phyloP scores from a whole-genome alignment of 2,329 filamentous ascomycete genomes.

The Onygenales sp. region DNA sequence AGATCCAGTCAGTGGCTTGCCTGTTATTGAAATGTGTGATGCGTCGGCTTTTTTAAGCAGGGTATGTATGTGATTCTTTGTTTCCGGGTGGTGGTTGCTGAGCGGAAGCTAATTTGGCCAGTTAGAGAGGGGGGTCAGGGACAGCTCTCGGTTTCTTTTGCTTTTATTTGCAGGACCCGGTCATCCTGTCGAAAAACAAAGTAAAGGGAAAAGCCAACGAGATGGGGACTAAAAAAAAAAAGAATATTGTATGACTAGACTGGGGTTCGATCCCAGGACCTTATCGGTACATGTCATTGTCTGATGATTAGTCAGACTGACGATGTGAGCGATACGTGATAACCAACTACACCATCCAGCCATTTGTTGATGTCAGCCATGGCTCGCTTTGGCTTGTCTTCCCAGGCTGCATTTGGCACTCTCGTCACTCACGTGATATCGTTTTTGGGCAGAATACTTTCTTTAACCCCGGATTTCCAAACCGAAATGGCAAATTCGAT shows the following conservation, averaged over 20 bases:
- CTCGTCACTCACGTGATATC: not conserved
- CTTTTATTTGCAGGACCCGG: too few relatives aligned
- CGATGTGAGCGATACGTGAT: slow-evolving; percentile 3
- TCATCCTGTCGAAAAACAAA: too few relatives aligned
- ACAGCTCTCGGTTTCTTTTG: too few relatives aligned
- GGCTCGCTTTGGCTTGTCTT: not conserved
- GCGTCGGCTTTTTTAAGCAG: too few relatives aligned
- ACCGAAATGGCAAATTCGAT: too few relatives aligned
- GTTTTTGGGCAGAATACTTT: not conserved
- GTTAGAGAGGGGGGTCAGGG: too few relatives aligned
- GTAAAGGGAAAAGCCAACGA: slow-evolving; percentile 5
- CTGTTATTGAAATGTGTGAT: too few relatives aligned
- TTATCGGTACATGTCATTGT: slow-evolving; percentile 4
- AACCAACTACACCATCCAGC: slow-evolving; percentile 5
- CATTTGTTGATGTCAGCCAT: not conserved
- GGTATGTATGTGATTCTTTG: too few relatives aligned
- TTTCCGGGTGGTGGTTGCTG: too few relatives aligned
- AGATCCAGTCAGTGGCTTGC: too few relatives aligned
- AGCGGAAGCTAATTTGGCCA: too few relatives aligned
- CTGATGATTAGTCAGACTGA: not conserved
- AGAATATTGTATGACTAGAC: not conserved
- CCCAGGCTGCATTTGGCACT: not conserved
- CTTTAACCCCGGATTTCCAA: too few relatives aligned
- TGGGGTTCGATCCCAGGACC: slow-evolving; percentile 18
- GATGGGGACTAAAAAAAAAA: slow-evolving; percentile 11